Conservation (phyloP, 768 basidiomycete species). For the Mycena leptocephala region DNA sequence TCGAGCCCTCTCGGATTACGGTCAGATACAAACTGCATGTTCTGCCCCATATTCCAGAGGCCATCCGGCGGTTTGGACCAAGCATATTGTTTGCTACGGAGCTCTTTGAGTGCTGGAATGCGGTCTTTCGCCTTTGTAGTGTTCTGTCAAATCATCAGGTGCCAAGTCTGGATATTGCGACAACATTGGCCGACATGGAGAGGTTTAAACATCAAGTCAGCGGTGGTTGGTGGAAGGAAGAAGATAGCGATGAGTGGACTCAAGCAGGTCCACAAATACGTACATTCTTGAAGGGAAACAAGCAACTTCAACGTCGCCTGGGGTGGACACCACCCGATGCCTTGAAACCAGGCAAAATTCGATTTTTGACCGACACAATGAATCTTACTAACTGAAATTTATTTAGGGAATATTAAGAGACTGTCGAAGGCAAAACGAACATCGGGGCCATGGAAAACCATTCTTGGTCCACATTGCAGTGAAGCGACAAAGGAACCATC, state of each 20-base stretch:
- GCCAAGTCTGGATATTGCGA: conserved; percentile 8
- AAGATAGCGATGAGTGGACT: not conserved
- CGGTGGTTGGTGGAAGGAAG: conserved; percentile 2
- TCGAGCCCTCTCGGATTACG: conserved; percentile 45
- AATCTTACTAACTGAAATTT: too few relatives aligned
- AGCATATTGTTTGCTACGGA: not conserved
- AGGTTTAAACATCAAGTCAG: conserved; percentile 13
- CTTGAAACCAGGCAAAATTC: not conserved
- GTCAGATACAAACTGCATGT: conserved; percentile 1
- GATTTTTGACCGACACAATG: too few relatives aligned
- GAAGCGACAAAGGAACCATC: too few relatives aligned
- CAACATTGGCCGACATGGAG: conserved; percentile 17
- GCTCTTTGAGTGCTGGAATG: conserved; percentile 18
- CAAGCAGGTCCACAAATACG: too few relatives aligned
- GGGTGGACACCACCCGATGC: not conserved
- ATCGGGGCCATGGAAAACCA: not conserved
- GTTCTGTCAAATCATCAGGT: conserved; percentile 2
- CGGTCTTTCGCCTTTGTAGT: conserved; percentile 4
- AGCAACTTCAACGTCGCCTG: too few relatives aligned
- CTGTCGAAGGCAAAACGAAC: not conserved
- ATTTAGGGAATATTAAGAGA: not conserved
- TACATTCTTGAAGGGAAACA: too few relatives aligned
- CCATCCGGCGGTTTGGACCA: conserved; percentile 2
- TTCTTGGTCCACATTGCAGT: not conserved
- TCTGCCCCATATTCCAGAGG: not conserved